phyloP scores from a whole-genome alignment of 768 basidiomycete species.

The Mycena venus region DNA sequence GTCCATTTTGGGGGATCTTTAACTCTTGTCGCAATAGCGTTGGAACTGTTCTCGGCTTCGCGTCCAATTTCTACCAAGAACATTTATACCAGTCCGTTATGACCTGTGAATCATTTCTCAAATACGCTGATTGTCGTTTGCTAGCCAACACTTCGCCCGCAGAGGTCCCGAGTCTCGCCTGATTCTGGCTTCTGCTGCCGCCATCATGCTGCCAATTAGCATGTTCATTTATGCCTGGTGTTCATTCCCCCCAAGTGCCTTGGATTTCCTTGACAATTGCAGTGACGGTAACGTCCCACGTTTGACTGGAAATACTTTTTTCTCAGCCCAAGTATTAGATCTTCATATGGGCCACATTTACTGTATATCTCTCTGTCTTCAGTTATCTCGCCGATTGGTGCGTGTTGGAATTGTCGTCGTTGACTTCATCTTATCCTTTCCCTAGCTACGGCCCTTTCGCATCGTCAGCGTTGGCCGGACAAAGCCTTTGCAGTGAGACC shows the following conservation, averaged over 20 bases:
- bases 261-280: constrained; percentile 72
- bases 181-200: constrained; percentile 62
- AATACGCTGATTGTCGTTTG: neutral
- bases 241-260: constrained; percentile 58
- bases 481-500: constrained; percentile 66
- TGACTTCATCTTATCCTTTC: neutral
- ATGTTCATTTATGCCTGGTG: constrained; percentile 82
- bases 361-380: constrained; percentile 69
- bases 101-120: neutral
- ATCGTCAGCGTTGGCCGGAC: constrained; percentile 73
- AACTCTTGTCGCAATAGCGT: constrained; percentile 48
- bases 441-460: constrained; percentile 65
- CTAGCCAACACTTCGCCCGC: constrained; percentile 41
- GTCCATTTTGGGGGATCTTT: neutral
- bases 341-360: constrained; percentile 61
- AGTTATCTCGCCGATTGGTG: constrained; percentile 73
- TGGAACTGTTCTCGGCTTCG: constrained; percentile 58
- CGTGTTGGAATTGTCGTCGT: constrained; percentile 22
- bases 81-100: constrained; percentile 57
- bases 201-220: constrained; percentile 62
- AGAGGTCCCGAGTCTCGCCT: constrained; percentile 66
- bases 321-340: constrained; percentile 45
- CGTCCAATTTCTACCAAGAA: constrained; percentile 61
- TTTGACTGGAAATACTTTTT: neutral
- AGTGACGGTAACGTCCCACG: constrained; percentile 49